Conservation (phyloP, 495 filamentous ascomycete species). For the Tetracladium marchalianum region DNA sequence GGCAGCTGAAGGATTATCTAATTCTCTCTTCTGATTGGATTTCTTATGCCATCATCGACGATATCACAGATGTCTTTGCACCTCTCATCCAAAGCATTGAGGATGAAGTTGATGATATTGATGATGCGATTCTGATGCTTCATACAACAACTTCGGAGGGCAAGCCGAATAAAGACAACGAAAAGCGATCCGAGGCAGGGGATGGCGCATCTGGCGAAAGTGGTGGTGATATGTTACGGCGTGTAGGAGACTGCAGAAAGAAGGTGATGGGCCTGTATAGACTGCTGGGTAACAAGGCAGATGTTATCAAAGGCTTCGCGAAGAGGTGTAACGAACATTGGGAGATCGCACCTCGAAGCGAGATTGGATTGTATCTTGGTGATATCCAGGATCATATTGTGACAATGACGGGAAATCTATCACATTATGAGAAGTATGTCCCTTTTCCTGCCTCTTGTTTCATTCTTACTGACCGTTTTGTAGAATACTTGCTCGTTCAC, state of each 20-base stretch:
- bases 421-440: constrained; percentile 88
- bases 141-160: constrained; percentile 44
- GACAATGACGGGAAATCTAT: constrained; percentile 92
- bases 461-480: not conserved
- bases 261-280: constrained; percentile 93
- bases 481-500: constrained; percentile 83
- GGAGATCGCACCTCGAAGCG: constrained; percentile 88
- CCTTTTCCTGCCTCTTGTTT: not conserved
- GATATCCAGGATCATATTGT: constrained; percentile 99
- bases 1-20: constrained; percentile 89
- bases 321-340: constrained; percentile 98
- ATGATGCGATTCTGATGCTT: constrained; percentile 68
- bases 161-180: constrained; percentile 27
- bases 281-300: constrained; percentile 90
- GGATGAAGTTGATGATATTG: constrained; percentile 82
- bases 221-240: constrained; percentile 75
- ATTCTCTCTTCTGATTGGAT: constrained; percentile 95
- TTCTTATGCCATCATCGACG: constrained; percentile 93
- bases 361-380: constrained; percentile 91
- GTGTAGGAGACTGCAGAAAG: constrained; percentile 88
- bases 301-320: constrained; percentile 98
- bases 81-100: constrained; percentile 85
- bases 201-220: constrained; percentile 38
- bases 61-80: constrained; percentile 92
- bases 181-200: constrained; percentile 35